These are phyloP conservation scores for Teratosphaeria pseudoeucalypti DNA, from an alignment of 2,329 filamentous ascomycete species.

Conservation along the genomic window DNA sequence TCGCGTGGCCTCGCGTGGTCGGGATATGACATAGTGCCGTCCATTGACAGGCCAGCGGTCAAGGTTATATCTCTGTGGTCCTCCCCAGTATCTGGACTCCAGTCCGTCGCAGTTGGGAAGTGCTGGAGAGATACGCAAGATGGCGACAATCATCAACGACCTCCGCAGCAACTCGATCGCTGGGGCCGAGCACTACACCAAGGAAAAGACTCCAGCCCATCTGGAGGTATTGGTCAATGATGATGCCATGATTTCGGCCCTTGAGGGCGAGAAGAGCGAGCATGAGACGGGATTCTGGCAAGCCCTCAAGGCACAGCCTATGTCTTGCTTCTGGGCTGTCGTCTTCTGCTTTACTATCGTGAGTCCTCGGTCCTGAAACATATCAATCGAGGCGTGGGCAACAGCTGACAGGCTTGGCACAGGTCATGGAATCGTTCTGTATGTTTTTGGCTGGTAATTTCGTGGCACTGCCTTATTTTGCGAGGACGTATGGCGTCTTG, in stretches of 20 bases:
- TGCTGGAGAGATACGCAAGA: not conserved
- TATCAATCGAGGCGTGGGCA: constrained; percentile 3
- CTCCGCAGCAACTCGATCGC: not conserved
- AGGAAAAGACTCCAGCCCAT: not conserved
- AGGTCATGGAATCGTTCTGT: constrained; percentile 41
- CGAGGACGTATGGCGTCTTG: constrained; percentile 34
- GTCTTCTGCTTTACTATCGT: constrained; percentile 37
- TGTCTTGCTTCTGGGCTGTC: constrained; percentile 41
- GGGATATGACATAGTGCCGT: not conserved
- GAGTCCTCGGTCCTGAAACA: not conserved
- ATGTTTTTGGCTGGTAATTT: constrained; percentile 50
- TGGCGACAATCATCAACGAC: not conserved
- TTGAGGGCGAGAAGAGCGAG: constrained; percentile 43
- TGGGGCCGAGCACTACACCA: not conserved
- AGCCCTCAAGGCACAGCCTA: constrained; percentile 38
- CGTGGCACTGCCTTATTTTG: constrained; percentile 39
- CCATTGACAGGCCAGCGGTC: not conserved
- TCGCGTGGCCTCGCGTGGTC: not conserved
- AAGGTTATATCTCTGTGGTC: not conserved
- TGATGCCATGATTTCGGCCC: constrained; percentile 35
- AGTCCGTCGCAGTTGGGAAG: not conserved
- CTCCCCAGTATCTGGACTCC: not conserved
- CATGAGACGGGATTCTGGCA: constrained; percentile 36
- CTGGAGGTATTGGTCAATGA: constrained; percentile 19
- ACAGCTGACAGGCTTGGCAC: not conserved